These are phyloP conservation scores for Herpetospermum pedunculosum DNA, from an alignment of 306 rosid species.

Conservation along the genomic window DNA sequence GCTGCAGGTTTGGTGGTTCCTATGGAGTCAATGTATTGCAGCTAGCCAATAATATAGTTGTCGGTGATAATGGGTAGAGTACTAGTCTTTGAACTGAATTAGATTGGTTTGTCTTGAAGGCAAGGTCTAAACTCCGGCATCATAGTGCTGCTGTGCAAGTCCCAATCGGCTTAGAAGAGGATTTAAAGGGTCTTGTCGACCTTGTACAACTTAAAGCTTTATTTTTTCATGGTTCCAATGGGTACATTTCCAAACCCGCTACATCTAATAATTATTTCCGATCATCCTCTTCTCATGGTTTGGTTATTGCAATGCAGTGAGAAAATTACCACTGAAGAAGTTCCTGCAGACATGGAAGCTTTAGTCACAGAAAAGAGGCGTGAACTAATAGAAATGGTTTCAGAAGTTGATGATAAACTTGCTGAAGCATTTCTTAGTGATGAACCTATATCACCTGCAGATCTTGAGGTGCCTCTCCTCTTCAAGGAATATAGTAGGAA, in stretches of 20 bases:
- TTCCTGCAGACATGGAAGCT: conserved; percentile 71
- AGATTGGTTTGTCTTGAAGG: conserved; percentile 41
- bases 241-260: conserved; percentile 40
- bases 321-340: conserved; percentile 50
- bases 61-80: neutral
- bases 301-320: conserved; percentile 44
- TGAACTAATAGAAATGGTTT: conserved; percentile 78
- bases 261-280: neutral
- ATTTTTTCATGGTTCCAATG: conserved; percentile 74
- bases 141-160: conserved; percentile 95
- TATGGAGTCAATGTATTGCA: neutral
- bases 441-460: conserved; percentile 66
- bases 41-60: neutral
- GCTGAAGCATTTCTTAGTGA: conserved; percentile 89
- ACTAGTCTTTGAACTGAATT: neutral
- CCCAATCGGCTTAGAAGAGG: conserved; percentile 92
- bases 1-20: neutral
- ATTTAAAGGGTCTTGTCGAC: conserved; percentile 84
- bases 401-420: conserved; percentile 92
- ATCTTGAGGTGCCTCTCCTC: conserved; percentile 58
- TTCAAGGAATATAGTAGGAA: neutral
- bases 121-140: conserved; percentile 93
- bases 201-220: conserved; percentile 82
- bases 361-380: conserved; percentile 78
- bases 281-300: conserved; percentile 4